phyloP scores from a whole-genome alignment of 441 rosid genomes.

The Oxalis stricta region DNA sequence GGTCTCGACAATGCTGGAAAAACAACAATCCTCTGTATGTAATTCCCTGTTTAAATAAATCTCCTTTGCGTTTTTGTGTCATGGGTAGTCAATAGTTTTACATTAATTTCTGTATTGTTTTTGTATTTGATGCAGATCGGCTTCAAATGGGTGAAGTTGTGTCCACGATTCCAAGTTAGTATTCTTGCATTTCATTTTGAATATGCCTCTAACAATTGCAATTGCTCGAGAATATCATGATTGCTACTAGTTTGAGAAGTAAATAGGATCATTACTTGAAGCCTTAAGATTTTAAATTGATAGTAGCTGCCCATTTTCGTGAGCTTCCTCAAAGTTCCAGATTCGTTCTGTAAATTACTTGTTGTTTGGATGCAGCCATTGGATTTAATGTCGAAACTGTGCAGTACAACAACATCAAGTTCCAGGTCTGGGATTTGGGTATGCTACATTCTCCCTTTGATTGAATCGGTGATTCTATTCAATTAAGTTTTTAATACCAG shows the following conservation, averaged over 20 bases:
- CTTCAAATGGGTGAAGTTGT: conserved; percentile 95
- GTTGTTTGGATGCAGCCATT: conserved; percentile 46
- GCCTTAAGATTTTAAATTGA: no score
- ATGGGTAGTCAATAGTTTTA: conserved; percentile 9
- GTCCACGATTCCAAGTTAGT: conserved; percentile 81
- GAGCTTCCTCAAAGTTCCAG: neutral
- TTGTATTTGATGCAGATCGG: conserved; percentile 42
- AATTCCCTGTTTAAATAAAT: neutral
- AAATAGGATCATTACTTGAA: neutral
- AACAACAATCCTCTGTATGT: conserved; percentile 59
- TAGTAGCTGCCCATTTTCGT: neutral
- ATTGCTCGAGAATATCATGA: neutral
- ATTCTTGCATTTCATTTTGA: neutral
- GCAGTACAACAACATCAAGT: conserved; percentile 81
- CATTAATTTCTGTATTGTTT: neutral
- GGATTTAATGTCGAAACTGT: conserved; percentile 90
- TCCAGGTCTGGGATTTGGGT: conserved; percentile 97
- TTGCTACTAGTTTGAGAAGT: neutral
- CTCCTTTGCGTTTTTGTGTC: neutral
- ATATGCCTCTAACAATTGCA: neutral
- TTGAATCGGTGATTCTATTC: no score
- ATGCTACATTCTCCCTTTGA: conserved; percentile 10
- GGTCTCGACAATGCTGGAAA: conserved; percentile 81
- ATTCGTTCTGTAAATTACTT: neutral
- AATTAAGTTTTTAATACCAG: no score